Base-by-base conservation (phyloP, 225 moss, liverwort and hornwort species). In the Rhytidiadelphus loreus region DNA sequence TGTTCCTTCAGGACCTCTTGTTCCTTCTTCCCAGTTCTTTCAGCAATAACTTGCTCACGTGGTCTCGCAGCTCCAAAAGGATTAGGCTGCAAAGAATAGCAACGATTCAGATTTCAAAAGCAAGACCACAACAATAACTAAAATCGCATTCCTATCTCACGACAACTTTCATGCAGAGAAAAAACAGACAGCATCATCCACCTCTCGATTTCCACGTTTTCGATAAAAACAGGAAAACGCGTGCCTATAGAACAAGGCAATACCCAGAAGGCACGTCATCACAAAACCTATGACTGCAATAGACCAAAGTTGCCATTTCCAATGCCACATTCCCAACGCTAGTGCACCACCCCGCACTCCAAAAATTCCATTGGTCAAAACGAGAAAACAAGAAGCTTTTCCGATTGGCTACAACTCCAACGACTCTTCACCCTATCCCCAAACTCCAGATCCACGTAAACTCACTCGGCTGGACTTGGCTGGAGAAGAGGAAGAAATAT, bases 21-120 rank as follows among this genome's bases (percentile, higher is more conserved):
- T 84, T 99, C 98, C 86, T 97, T 99, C 87, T 99, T 99, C 74
- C 98, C 98, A 87, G 96, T 96, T 77, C 98, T 93, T 92, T 99
- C 98, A 9, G 98, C 98, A 85, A 99, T 99, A 22, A 99, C 97
- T 96, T 99, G 98, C 88, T 99, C 98, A 61, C 98, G 94, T 35
- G 98, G 98, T 87, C 98, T 93, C 82, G 98, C 98, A n/a, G 97
- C 96, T 88, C 98, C 98, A 87, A 99, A 99, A 8, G 98, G 98
- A 93, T 94, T 99, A 88, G 98, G 98, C 98, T 99, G 94, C 90
- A 92, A 33, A 73, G 9, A 87, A 32, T 50, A 55, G 6, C 35
- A 87, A 60, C 61, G 60, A 33, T 70, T 35, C 32, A 22, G 63
- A 60, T 55, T 85, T 41, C 56, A 82, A 10, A 8, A 57, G 13